These are phyloP conservation scores for Backusella westeae DNA, from an alignment of 192 early-diverging fungal species.

Conservation along the genomic window DNA sequence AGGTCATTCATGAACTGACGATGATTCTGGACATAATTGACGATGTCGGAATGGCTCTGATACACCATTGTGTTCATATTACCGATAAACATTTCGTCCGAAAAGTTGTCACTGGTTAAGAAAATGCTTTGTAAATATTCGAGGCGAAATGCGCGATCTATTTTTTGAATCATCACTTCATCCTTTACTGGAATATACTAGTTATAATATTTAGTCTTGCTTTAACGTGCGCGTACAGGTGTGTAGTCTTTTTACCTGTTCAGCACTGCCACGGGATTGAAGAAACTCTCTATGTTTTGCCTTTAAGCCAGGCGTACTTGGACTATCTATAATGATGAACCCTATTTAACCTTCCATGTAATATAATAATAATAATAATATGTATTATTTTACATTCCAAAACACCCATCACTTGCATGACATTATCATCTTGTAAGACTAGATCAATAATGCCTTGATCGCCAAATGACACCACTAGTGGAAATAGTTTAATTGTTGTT, in stretches of 20 bases:
- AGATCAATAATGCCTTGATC: constrained; percentile 72
- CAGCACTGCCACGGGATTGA: constrained; percentile 52
- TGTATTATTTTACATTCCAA: constrained; percentile 69
- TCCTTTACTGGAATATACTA: constrained; percentile 79
- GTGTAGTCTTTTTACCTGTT: constrained; percentile 41
- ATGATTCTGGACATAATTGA: constrained; percentile 70
- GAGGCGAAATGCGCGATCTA: constrained; percentile 83
- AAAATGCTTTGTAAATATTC: constrained; percentile 89
- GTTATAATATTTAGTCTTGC: background rate
- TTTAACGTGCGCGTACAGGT: background rate
- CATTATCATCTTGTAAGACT: constrained; percentile 75
- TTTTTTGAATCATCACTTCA: constrained; percentile 66
- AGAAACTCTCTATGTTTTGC: constrained; percentile 79
- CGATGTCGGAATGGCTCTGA: constrained; percentile 84
- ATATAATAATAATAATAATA: too few species aligned
- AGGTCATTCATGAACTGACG: constrained; percentile 65
- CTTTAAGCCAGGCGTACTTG: constrained; percentile 64
- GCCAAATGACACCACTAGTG: constrained; percentile 68
- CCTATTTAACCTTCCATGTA: background rate
- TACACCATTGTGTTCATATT: constrained; percentile 74
- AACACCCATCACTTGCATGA: constrained; percentile 72
- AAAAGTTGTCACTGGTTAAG: constrained; percentile 62
- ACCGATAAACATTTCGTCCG: constrained; percentile 78
- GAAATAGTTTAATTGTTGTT: background rate
- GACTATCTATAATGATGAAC: constrained; percentile 59